Conservation (phyloP, 1,284 basidiomycete genomes). For the Microstroma glucosiphilum region DNA sequence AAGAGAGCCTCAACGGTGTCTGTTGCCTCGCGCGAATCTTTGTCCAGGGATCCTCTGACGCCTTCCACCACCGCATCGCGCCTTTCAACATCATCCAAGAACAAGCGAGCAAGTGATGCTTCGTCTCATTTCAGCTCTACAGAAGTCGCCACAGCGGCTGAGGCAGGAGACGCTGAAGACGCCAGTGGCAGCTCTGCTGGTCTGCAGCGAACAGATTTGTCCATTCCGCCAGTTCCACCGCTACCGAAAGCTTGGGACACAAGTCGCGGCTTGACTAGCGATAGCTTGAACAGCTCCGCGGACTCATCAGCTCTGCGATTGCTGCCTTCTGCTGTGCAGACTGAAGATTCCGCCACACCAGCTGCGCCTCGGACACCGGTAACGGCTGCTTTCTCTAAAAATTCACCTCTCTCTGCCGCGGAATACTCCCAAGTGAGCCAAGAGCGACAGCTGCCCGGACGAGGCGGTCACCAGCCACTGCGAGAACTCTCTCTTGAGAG, state of each 20-base stretch:
- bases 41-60: slow-evolving; percentile 4
- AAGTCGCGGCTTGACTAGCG: too few relatives aligned
- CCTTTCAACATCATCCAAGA: background rate
- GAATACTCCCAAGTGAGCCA: too few relatives aligned
- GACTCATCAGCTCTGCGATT: too few relatives aligned
- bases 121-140: background rate
- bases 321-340: too few relatives aligned
- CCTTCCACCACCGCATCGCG: slow-evolving; percentile 5
- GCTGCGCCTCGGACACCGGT: too few relatives aligned
- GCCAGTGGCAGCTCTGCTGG: background rate
- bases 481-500: too few relatives aligned
- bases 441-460: too few relatives aligned
- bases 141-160: background rate
- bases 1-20: slow-evolving; percentile 9
- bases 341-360: too few relatives aligned
- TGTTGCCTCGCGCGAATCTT: slow-evolving; percentile 3
- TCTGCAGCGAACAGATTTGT: background rate
- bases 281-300: too few relatives aligned
- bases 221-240: slow-evolving; percentile 92
- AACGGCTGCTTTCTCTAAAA: too few relatives aligned
- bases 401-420: too few relatives aligned
- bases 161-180: background rate
- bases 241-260: slow-evolving; percentile 78
- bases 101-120: slow-evolving; percentile 15
- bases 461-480: too few relatives aligned